Evolutionary conservation across 805 yeast species (phyloP).

Genomic region (Schwanniomyces polymorphus): DNA sequence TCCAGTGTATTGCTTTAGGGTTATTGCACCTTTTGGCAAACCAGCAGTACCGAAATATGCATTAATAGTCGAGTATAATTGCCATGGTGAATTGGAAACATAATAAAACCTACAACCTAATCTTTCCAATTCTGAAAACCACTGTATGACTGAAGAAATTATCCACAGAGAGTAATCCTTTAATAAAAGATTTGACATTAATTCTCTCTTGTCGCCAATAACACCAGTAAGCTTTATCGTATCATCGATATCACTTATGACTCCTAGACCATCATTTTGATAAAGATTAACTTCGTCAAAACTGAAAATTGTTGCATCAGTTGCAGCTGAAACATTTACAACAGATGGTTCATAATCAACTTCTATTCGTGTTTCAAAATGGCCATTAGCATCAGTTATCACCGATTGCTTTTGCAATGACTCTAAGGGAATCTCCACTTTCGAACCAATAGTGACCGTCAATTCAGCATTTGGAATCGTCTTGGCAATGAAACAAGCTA

Average conservation of each 20-base stretch:
- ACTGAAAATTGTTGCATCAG: constrained; percentile 48
- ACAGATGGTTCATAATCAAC: constrained; percentile 63
- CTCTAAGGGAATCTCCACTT: constrained; percentile 25
- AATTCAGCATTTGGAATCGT: constrained; percentile 60
- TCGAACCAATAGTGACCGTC: constrained; percentile 56
- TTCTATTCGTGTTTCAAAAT: constrained; percentile 52
- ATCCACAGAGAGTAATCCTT: constrained; percentile 66
- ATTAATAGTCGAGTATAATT: constrained; percentile 61
- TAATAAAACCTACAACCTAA: constrained; percentile 72
- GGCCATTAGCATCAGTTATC: constrained; percentile 66
- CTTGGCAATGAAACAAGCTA: constrained; percentile 69
- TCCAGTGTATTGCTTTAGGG: constrained; percentile 85
- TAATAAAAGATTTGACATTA: constrained; percentile 76
- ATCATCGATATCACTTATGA: constrained; percentile 93
- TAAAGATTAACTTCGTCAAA: constrained; percentile 48
- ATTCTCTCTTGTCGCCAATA: constrained; percentile 78
- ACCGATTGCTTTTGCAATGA: constrained; percentile 28
- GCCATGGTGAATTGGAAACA: constrained; percentile 96
- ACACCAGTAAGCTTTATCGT: constrained; percentile 91
- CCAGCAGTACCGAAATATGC: constrained; percentile 55
- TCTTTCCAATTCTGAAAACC: constrained; percentile 57
- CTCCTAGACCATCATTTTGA: constrained; percentile 53
- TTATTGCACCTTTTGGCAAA: constrained; percentile 81
- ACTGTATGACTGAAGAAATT: constrained; percentile 70
- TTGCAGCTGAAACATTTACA: constrained; percentile 49